Evolutionary conservation across 2,329 filamentous ascomycete species (phyloP), one percentile per base, ranked within the genome.

Genomic region (Cladosporium velox): DNA sequence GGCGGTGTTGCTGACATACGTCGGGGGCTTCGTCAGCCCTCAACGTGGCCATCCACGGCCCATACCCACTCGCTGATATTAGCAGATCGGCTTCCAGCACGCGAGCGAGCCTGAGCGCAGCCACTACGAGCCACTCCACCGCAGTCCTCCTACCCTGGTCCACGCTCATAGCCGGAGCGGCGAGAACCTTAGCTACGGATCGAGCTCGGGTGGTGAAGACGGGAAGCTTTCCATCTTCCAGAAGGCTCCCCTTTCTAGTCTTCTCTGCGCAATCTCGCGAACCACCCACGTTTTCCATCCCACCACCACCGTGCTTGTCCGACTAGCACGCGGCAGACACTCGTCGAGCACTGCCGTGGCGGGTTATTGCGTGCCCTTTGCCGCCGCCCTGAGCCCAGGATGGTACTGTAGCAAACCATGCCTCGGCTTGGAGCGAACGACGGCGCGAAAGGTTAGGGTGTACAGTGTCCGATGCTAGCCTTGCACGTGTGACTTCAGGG

Each of bases 171-270:
- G 51, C 61, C 61, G 61, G 61, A 15, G 35, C 61, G 61, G 61
- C 61, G 61, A 64, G 61, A 64, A 64, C 49, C 51, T 63, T 63
- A 63, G 60, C 26, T n/a, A 34, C 35, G 49, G 60, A 51, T 44
- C 28, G 21, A 63, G 49, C 51, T 55, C 61, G 51, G 51, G 51
- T 55, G 49, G 35, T 64, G 61, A 64, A 64, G 61, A 64, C 35
- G 61, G 61, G 61, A 47, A 28, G 51, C 61, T 47, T 21, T 30
- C 2, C n/a, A 18, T 52, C 61, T 64, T 64, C 61, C 61, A 64
- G 61, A 64, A 64, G 61, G 51, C 34, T 57, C 51, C 61, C 51
- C 35, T 57, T 57, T 64, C 35, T 15, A 44, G 59, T 15, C n/a
- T 4, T 12, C 34, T 35, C 34, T 2, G 34, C 47, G 44, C 47